A percentile compares a stretch with the other conserved stretches of the same genome.
These are phyloP conservation scores for Phyllosticta citriasiana DNA, from an alignment of 2,329 filamentous ascomycete genomes.

Conservation along the genomic window DNA sequence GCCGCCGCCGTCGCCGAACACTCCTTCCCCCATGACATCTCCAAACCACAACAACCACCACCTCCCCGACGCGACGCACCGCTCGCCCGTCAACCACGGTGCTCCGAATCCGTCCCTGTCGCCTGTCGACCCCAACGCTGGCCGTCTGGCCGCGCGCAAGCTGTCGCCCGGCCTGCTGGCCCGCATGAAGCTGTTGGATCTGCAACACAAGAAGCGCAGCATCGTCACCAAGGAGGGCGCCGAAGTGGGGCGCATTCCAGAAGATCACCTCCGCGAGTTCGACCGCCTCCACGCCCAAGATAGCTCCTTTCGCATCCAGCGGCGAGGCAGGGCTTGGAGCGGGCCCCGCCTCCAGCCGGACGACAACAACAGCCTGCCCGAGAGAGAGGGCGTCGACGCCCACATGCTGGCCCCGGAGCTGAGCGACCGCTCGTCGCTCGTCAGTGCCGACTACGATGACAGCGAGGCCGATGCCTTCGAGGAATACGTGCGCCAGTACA, in stretches of 20 bases:
- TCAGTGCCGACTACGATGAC: slow-evolving; percentile 29
- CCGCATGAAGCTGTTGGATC: slow-evolving; percentile 35
- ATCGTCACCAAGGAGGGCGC: slow-evolving; percentile 29
- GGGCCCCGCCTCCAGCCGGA: slow-evolving; percentile 30
- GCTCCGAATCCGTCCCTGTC: background rate
- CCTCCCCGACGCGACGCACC: background rate
- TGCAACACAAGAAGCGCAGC: slow-evolving; percentile 28
- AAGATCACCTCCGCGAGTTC: slow-evolving; percentile 59
- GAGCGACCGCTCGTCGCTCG: slow-evolving; percentile 38
- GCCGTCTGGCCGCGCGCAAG: slow-evolving; percentile 26
- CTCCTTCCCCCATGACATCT: slow-evolving; percentile 8
- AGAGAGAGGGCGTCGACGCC: background rate
- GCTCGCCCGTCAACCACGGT: background rate
- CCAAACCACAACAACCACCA: background rate
- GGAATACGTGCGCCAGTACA: slow-evolving; percentile 67
- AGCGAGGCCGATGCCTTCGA: slow-evolving; percentile 30
- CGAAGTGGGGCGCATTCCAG: slow-evolving; percentile 57
- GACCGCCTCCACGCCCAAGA: slow-evolving; percentile 54
- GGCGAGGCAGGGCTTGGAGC: slow-evolving; percentile 64
- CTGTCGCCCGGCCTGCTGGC: slow-evolving; percentile 33
- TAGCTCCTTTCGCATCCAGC: slow-evolving; percentile 48
- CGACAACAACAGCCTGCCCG: slow-evolving; percentile 25
- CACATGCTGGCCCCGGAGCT: slow-evolving; percentile 21
- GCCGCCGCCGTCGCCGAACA: no score
- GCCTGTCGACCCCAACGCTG: slow-evolving; percentile 1